These are phyloP conservation scores for Takashimella tepidaria DNA, from an alignment of 1,284 basidiomycete genomes.

Conservation along the genomic window DNA sequence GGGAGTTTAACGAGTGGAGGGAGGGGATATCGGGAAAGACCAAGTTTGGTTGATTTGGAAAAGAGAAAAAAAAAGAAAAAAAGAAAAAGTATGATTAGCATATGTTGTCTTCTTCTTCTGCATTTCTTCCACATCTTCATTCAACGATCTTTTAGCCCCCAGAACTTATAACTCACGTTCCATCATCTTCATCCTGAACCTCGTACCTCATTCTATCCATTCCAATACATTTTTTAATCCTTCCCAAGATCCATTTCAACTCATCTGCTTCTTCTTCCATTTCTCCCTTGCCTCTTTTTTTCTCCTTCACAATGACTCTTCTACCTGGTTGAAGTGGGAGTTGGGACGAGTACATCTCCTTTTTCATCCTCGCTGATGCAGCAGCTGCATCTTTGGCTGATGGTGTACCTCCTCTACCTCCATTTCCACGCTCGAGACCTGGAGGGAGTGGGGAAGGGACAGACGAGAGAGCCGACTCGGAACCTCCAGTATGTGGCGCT, in stretches of 20 bases:
- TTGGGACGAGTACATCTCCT: conserved; percentile 38
- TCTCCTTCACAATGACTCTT: conserved; percentile 45
- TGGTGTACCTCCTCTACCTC: conserved; percentile 7
- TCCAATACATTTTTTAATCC: conserved; percentile 41
- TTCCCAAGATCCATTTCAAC: conserved; percentile 49
- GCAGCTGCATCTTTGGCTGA: conserved; percentile 2
- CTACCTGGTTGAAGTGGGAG: conserved; percentile 47
- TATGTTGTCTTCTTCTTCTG: too few species aligned
- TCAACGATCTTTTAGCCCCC: not conserved
- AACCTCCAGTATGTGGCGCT: conserved; percentile 6
- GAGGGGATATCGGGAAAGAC: not conserved
- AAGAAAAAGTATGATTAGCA: too few species aligned
- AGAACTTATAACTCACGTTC: conserved; percentile 3
- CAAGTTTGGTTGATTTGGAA: too few species aligned
- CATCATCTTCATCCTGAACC: conserved; percentile 43
- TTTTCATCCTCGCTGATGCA: conserved; percentile 8
- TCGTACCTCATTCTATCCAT: conserved; percentile 46
- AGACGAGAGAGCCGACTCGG: conserved; percentile 11
- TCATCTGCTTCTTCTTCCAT: conserved; percentile 17
- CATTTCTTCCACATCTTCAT: not conserved
- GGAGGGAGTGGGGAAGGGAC: conserved; percentile 13
- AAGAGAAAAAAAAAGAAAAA: too few species aligned
- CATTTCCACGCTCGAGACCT: conserved; percentile 5
- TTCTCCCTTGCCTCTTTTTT: conserved; percentile 13
- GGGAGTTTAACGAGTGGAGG: not conserved